phyloP scores from a whole-genome alignment of 2,329 filamentous ascomycete species.

The Fusarium compactum region DNA sequence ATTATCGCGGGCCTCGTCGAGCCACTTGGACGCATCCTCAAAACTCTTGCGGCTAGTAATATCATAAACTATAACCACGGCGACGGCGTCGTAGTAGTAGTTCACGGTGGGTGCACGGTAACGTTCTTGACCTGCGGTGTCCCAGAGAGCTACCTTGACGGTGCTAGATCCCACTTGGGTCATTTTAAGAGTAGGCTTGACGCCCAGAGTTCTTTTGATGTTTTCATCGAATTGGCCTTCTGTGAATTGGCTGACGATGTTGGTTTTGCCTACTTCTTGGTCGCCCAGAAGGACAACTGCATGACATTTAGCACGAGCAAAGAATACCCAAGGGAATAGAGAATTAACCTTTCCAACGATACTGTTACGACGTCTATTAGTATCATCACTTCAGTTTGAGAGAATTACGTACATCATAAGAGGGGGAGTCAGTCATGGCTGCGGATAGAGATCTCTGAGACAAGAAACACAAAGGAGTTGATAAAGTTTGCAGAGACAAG shows the following conservation, averaged over 20 bases:
- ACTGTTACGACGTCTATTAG: background rate
- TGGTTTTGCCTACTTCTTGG: slow-evolving; percentile 10
- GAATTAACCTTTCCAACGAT: background rate
- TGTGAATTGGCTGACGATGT: slow-evolving; percentile 8
- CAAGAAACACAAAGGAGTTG: background rate
- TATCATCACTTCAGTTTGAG: background rate
- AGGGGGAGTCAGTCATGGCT: background rate
- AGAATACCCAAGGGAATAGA: background rate
- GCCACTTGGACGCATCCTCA: background rate
- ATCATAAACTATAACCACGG: background rate
- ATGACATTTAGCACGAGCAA: background rate
- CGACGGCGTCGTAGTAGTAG: slow-evolving; percentile 1
- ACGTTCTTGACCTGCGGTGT: slow-evolving; percentile 1
- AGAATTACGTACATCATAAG: background rate
- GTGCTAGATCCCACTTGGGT: background rate
- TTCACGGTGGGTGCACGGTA: background rate
- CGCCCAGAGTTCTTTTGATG: background rate
- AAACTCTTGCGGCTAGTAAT: slow-evolving; percentile 3
- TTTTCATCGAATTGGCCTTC: background rate
- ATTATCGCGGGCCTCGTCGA: background rate
- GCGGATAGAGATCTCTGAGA: background rate
- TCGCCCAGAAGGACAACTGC: slow-evolving; percentile 11
- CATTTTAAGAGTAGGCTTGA: slow-evolving; percentile 12
- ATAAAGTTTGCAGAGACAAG: background rate
- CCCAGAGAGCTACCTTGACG: slow-evolving; percentile 10